Base-by-base conservation (phyloP, 371 early-diverging fungal genomes). In the Mortierella sp. region DNA sequence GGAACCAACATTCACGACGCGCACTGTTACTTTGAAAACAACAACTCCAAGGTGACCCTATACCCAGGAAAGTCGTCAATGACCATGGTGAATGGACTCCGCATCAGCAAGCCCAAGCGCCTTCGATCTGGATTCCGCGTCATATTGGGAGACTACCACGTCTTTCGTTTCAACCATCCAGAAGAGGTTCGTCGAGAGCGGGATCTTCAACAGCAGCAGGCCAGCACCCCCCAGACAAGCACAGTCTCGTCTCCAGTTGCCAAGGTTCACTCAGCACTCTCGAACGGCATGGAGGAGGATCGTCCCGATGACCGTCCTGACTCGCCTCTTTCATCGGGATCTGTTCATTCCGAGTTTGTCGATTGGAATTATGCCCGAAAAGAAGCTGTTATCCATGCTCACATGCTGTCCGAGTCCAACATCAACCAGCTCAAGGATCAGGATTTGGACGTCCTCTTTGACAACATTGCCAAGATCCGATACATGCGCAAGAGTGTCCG, bases 91-190 rank as follows among this genome's bases (percentile, higher is more conserved):
- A 97, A 98, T 75, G 96, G 96, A 11, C 86, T 88, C 69, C 91
- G 92, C 26, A 92, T 96, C 26, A 86, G 80, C 5, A 90, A 90
- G 61, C 91, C 96, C 0, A 85, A 88, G 55, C 88, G 90, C 44
- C 86, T 98, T 8, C 89, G 91, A 24, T 95, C 95, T 3, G 97
- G 97, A 0, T 95, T 91, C 81, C 94, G 97, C 59, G 90, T 98
- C 50, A 95, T 95, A 75, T 90, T 98, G 26, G 97, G 97, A 13
- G 92, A 93, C 43, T 90, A 93, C 72, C 96, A 95, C 80, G 93
- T 96, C 2, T 98, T 97, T 78, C 90, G 97, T 2, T 96, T 97
- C 82, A 96, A 94, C 73, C 92, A 98, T 81, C 98, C 98, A 3
- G 95, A 93, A 76, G 96, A 97, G 83, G 96, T 93, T 6, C 92